phyloP scores from a whole-genome alignment of 1,284 basidiomycete genomes.

The Fomitiporia mediterranea region DNA sequence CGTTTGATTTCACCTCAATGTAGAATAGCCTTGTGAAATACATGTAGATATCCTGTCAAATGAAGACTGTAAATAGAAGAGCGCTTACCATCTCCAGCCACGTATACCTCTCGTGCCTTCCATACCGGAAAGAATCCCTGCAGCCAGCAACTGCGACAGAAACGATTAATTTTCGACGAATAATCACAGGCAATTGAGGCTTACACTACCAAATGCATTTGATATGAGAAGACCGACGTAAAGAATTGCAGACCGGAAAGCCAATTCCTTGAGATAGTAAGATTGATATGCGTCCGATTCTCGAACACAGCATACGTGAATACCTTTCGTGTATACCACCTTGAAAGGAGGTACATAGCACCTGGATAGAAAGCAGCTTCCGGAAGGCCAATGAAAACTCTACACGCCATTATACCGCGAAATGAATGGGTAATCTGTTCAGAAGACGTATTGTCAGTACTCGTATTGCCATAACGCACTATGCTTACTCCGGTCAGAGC shows the following conservation, averaged over 20 bases:
- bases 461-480: background rate
- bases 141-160: conserved; percentile 51
- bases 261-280: conserved; percentile 50
- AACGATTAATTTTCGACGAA: conserved; percentile 11
- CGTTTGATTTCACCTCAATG: conserved; percentile 43
- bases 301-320: conserved; percentile 17
- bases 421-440: conserved; percentile 50
- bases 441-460: background rate
- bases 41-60: background rate
- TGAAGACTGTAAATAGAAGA: background rate
- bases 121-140: conserved; percentile 66
- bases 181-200: no score
- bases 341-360: conserved; percentile 23
- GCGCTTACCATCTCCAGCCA: conserved; percentile 63
- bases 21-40: conserved; percentile 47
- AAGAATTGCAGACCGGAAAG: conserved; percentile 65
- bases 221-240: conserved; percentile 67
- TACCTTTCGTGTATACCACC: conserved; percentile 29
- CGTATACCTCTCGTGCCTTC: conserved; percentile 61
- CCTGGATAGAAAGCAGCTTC: conserved; percentile 35
- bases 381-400: conserved; percentile 59
- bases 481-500: conserved; percentile 50
- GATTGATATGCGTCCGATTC: conserved; percentile 47
- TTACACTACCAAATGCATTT: conserved; percentile 70
- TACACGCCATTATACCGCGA: conserved; percentile 51